Evolutionary conservation across 805 yeast genomes (phyloP), one percentile per base, ranked within the genome.

Genomic region (Yamadazyma takamatsuzukensis): DNA sequence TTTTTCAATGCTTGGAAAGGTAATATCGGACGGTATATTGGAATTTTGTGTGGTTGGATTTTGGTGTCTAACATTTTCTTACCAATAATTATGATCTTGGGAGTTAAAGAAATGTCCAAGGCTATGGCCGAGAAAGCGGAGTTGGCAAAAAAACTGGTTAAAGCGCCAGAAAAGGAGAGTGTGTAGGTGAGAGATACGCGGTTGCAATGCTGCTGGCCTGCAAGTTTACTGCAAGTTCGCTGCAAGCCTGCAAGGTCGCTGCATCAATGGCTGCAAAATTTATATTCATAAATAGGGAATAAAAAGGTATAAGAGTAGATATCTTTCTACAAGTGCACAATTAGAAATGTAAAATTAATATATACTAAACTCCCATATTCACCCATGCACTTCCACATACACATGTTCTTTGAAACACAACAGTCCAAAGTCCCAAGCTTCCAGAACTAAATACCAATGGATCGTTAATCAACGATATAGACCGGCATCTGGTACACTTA

Each of bases 321-420:
- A n/a, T n/a, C n/a, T n/a, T n/a, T n/a, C n/a, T n/a, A n/a, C n/a
- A n/a, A n/a, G n/a, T n/a, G n/a, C n/a, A n/a, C n/a, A n/a, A n/a
- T n/a, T n/a, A n/a, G n/a, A n/a, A n/a, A n/a, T n/a, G n/a, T n/a
- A n/a, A n/a, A n/a, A n/a, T n/a, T n/a, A n/a, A n/a, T n/a, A n/a
- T n/a, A n/a, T n/a, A n/a, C n/a, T n/a, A n/a, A n/a, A n/a, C 21
- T 7, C 21, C 21, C 10, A 37, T 29, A 40, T 70, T 71, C 2
- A 76, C 77, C 90, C 90, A 83, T 4, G 78, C 70, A 23, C 85
- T 83, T 0, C 93, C 93, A 54, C 95, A 84, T 21, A 83, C 61
- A 56, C 95, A 84, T 16, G 76, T 76, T 40, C 88, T 64, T 44
- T 81, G 88, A 51, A 77, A 80, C 1, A 81, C 79, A 59, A 76